Conservation (phyloP, 306 rosid genomes). For the Fagus crenata region DNA sequence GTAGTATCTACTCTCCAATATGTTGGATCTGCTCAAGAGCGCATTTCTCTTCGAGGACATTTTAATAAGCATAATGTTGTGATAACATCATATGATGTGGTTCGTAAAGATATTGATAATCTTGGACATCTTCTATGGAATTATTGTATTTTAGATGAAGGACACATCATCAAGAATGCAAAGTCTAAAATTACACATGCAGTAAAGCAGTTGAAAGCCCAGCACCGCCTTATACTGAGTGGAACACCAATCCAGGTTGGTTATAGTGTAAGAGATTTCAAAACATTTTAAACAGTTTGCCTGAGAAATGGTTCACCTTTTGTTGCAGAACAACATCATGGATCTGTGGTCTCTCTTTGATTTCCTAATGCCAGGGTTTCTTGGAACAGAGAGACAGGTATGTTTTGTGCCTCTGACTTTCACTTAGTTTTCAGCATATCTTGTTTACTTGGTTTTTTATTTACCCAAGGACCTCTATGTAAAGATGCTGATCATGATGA, state of each 20-base stretch:
- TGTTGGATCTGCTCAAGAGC: constrained; percentile 83
- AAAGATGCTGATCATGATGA: not conserved
- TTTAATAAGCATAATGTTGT: constrained; percentile 77
- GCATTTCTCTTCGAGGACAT: constrained; percentile 61
- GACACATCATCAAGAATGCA: constrained; percentile 91
- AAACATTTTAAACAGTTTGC: constrained; percentile 7
- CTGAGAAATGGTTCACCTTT: constrained; percentile 30
- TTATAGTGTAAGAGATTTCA: constrained; percentile 21
- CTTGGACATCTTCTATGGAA: constrained; percentile 75
- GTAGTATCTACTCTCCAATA: constrained; percentile 88
- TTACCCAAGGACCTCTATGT: not conserved
- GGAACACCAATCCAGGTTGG: constrained; percentile 99
- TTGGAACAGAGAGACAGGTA: constrained; percentile 98
- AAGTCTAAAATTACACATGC: constrained; percentile 90
- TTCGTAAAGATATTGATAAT: constrained; percentile 86
- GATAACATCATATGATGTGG: constrained; percentile 90
- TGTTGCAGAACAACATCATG: constrained; percentile 92
- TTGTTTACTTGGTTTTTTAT: constrained; percentile 1
- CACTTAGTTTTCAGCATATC: not conserved
- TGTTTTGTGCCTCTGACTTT: constrained; percentile 15
- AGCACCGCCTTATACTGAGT: constrained; percentile 90
- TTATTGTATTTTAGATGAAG: constrained; percentile 94
- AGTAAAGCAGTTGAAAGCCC: constrained; percentile 91
- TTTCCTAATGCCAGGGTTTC: constrained; percentile 98
- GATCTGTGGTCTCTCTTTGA: constrained; percentile 99